A percentile compares a stretch with the other conserved stretches of the same genome.
Conservation (phyloP, 139 green algal species). For the Tetraselmis chui region DNA sequence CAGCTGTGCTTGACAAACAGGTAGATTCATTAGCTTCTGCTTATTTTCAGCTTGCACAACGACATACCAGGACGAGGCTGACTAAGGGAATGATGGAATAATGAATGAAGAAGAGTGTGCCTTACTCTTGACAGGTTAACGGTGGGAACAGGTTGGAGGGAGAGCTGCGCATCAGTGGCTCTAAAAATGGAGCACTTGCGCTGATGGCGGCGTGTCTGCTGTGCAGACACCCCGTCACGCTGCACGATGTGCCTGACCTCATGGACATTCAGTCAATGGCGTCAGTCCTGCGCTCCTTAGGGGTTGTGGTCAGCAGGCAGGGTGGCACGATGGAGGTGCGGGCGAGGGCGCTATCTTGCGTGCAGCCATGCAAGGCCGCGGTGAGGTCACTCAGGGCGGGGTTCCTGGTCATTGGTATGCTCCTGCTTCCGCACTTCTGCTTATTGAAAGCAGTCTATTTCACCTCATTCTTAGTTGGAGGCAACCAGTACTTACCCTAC, state of each 20-base stretch:
- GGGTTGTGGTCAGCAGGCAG: neutral
- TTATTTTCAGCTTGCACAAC: too few species aligned
- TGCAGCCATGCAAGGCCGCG: constrained; percentile 20
- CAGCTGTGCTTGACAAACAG: too few species aligned
- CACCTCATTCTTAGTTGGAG: too few species aligned
- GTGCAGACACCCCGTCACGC: constrained; percentile 6
- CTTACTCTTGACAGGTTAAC: too few species aligned
- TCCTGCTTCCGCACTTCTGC: neutral
- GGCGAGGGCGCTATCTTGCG: constrained; percentile 15
- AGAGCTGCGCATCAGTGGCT: constrained; percentile 36
- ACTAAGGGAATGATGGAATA: too few species aligned
- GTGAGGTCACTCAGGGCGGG: constrained; percentile 33
- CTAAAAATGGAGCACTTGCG: constrained; percentile 45
- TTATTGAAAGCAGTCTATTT: neutral
- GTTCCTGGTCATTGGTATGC: constrained; percentile 45
- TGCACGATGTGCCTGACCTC: constrained; percentile 17
- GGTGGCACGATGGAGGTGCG: neutral
- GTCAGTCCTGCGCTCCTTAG: neutral
- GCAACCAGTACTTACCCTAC: too few species aligned
- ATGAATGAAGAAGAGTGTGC: too few species aligned
- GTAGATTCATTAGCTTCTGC: too few species aligned
- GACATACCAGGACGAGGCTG: too few species aligned
- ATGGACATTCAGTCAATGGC: neutral
- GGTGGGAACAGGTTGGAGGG: constrained; percentile 17
- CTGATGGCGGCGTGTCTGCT: constrained; percentile 35